Conservation (phyloP, 768 basidiomycete species). For the Tulasnella sp. region DNA sequence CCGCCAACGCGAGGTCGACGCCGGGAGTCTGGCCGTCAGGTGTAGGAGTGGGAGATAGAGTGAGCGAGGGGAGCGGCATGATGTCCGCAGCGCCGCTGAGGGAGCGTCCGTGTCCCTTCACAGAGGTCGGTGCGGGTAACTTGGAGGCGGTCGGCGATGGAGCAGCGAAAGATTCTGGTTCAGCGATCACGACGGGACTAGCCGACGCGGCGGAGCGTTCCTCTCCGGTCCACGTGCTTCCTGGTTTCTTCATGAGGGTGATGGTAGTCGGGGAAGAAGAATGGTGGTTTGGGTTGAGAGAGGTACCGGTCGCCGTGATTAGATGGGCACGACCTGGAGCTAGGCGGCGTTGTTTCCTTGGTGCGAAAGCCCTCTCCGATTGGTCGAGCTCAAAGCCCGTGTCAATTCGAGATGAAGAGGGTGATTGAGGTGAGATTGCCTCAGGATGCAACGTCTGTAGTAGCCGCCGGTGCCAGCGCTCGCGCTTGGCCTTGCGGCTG, state of each 20-base stretch:
- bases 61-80: slow-evolving; percentile 73
- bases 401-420: too few species aligned
- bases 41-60: slow-evolving; percentile 75
- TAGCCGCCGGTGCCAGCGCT: too few species aligned
- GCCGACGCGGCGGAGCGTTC: slow-evolving; percentile 16
- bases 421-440: too few species aligned
- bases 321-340: too few species aligned
- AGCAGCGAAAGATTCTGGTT: slow-evolving; percentile 24
- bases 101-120: slow-evolving; percentile 36
- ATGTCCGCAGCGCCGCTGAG: slow-evolving; percentile 51
- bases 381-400: too few species aligned
- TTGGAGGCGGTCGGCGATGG: slow-evolving; percentile 12
- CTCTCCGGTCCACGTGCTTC: slow-evolving; percentile 30
- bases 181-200: slow-evolving; percentile 22
- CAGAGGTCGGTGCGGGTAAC: slow-evolving; percentile 18
- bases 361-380: too few species aligned
- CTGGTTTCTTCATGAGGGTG: slow-evolving; percentile 68
- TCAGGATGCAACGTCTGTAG: too few species aligned
- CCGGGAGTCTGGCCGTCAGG: slow-evolving; percentile 36
- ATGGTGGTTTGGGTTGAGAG: too few species aligned
- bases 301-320: too few species aligned
- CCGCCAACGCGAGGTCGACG: slow-evolving; percentile 37
- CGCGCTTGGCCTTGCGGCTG: too few species aligned
- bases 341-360: too few species aligned
- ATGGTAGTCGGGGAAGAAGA: slow-evolving; percentile 57